Evolutionary conservation across 495 filamentous ascomycete genomes (phyloP), one percentile per base, ranked within the genome.

Genomic region (Evernia prunastri): DNA sequence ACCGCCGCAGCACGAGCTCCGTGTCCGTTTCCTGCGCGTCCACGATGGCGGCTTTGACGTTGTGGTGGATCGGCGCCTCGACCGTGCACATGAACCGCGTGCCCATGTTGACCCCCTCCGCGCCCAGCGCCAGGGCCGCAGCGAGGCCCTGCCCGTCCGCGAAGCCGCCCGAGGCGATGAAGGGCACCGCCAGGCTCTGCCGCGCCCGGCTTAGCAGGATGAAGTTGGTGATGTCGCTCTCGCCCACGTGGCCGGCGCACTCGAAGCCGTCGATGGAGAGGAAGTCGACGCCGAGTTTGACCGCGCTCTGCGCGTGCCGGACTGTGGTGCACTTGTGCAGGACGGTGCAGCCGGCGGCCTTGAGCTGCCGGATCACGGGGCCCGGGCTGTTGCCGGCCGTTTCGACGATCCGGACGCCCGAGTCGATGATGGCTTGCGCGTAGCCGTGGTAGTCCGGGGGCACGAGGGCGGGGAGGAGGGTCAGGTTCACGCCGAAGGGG

Each of bases 251-350:
- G 60, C 94, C 94, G 29, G 91, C 94, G 75, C 94, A 98, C 76
- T 98, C 94, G 69, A 98, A 97, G 27, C 94, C 94, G 70, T 98
- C 94, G 69, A 98, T 97, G 37, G 86, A 90, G 40, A 98, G 78
- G 76, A 98, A 98, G 75, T 98, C 94, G 0, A 96, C 94, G 59
- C 94, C 94, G 42, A 97, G 86, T 77, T 96, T 96, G 65, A 96
- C 84, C 51, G 94, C 94, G 47, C 87, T 89, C 74, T 92, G 87
- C 40, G 94, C 94, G 71, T 98, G 94, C 27, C 93, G 80, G 75
- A 98, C 92, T 2, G 93, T 96, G 27, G 94, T 98, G 80, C 94
- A 98, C 78, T 98, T 98, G 81, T 98, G 94, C 56, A 98, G 81
- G 68, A 98, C 85, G 61, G 83, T 91, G 69, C 79, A 85, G 37